Evolutionary conservation across 371 early-diverging fungal genomes (phyloP), one percentile per base, ranked within the genome.

Genomic region (Syncephalastrum racemosum): DNA sequence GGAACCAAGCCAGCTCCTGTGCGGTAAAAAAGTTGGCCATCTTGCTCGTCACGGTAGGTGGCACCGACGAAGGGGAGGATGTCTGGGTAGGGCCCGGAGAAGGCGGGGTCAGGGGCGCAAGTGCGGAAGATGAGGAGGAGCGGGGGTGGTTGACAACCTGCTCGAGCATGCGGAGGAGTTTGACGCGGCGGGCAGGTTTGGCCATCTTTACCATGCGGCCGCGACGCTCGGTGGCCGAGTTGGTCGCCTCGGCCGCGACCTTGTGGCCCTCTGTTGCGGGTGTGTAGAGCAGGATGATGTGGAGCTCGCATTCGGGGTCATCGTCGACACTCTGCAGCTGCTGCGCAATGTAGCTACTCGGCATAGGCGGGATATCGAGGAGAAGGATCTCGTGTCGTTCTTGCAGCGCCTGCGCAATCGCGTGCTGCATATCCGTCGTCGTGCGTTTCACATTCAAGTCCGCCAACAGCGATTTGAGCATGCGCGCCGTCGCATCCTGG

Each of bases 181-280:
- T 83, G 4, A 67, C 50, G 25, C 84, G 73, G 13, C 84, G 68
- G 24, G 75, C 81, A 3, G 84, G 84, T 54, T 83, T 83, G 41
- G 81, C 79, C 77, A 83, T 77, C 50, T 80, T 72, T 25, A 77
- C 69, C 16, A 81, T 64, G 3, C 71, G 58, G 1, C 78, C 75
- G 18, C 75, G 68, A 18, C 75, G 70, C 48, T 72, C 75, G 6
- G 71, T 70, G 4, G 65, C 67, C 15, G 70, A 70, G 18, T 72
- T 72, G 4, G 63, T 73, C 4, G 75, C 73, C 46, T 72, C 75
- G 0, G 75, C 70, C 8, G 75, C 78, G 0, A 72, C 46, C 45
- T 71, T 74, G 43, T 74, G 73, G 2, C 75, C 78, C 40, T 77
- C 78, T 2, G 75, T 75, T 1, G 78, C 72, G 1, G 75, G 75